Evolutionary conservation across 2,329 filamentous ascomycete species (phyloP).

Genomic region (Pleurostoma richardsiae): DNA sequence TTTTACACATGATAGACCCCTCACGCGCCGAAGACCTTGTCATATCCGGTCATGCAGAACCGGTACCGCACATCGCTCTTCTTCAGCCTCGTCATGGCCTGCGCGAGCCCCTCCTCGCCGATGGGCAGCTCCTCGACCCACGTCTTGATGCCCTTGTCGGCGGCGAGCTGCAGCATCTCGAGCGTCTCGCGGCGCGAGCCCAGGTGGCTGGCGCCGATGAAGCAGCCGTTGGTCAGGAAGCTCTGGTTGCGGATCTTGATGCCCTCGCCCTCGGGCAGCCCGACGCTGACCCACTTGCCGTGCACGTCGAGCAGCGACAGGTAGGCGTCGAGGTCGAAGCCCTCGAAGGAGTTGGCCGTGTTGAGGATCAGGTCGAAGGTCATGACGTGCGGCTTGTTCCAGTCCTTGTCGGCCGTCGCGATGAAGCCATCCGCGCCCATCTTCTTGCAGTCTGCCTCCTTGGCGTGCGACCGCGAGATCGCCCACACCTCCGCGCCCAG

Average conservation of each 20-base stretch:
- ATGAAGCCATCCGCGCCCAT: slow-evolving; percentile 59
- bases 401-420: slow-evolving; percentile 51
- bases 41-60: slow-evolving; percentile 68
- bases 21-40: slow-evolving; percentile 55
- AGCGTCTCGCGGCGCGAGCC: slow-evolving; percentile 66
- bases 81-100: slow-evolving; percentile 64
- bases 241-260: slow-evolving; percentile 68
- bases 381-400: slow-evolving; percentile 52
- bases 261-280: slow-evolving; percentile 71
- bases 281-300: slow-evolving; percentile 74
- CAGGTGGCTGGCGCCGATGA: slow-evolving; percentile 67
- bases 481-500: slow-evolving; percentile 58
- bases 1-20: too few species aligned
- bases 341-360: slow-evolving; percentile 63
- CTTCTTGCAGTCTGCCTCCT: slow-evolving; percentile 53
- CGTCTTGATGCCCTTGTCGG: slow-evolving; percentile 62
- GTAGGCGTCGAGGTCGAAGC: slow-evolving; percentile 67
- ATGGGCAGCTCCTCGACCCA: slow-evolving; percentile 74
- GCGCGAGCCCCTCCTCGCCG: slow-evolving; percentile 62
- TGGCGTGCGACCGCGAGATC: slow-evolving; percentile 54
- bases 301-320: slow-evolving; percentile 77
- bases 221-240: slow-evolving; percentile 69
- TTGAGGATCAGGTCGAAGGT: slow-evolving; percentile 75
- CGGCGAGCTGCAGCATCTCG: slow-evolving; percentile 67
- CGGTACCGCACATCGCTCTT: slow-evolving; percentile 70